Base-by-base conservation (phyloP, 768 basidiomycete genomes). In the Hygrophorus russula region DNA sequence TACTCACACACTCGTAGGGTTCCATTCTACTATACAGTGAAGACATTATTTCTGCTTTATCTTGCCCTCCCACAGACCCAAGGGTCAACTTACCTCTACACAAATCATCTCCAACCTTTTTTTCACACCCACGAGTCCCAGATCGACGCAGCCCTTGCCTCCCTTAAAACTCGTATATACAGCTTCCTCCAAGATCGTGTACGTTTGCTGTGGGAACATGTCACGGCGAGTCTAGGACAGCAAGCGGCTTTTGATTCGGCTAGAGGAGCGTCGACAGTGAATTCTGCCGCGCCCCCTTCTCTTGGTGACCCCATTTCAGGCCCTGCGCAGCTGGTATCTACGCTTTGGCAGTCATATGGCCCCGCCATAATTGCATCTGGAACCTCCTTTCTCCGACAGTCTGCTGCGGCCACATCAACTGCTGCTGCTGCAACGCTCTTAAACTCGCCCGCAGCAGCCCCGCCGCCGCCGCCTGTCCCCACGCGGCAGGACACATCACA, bases 21-120 rank as follows among this genome's bases (percentile, higher is more conserved):
- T 37, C 92, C 92, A 1, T 77, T 97, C 60, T 97, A 96, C 65
- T 79, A 79, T 52, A 64, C 80, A 20, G 45, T 89, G 53, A 94
- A 93, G 66, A 80, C 79, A 2, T 54, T 85, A 43, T 85, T 93
- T 58, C 76, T 96, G 36, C 77, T 94, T 46, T 94, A 90, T 62
- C 79, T 97, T 39, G 84, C 82, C 2, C 77, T 93, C 5, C 92
- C 93, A 0, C 90, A 93, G 56, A 89, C 87, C 0, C 80, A 79
- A 50, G 92, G 93, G 18, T 78, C 92, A 0, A 79, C 89, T 1
- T 87, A 85, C 59, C 67, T 97, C 55, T 97, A 94, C 67, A 68
- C 66, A 33, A 65, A 70, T 10, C 79, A 89, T 49, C 78, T 97
- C 10, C 76, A 80, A 28, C 92, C 93, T 0, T 80, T 89, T 65